phyloP scores from a whole-genome alignment of 768 basidiomycete genomes.

The Glaciozyma martinii region DNA sequence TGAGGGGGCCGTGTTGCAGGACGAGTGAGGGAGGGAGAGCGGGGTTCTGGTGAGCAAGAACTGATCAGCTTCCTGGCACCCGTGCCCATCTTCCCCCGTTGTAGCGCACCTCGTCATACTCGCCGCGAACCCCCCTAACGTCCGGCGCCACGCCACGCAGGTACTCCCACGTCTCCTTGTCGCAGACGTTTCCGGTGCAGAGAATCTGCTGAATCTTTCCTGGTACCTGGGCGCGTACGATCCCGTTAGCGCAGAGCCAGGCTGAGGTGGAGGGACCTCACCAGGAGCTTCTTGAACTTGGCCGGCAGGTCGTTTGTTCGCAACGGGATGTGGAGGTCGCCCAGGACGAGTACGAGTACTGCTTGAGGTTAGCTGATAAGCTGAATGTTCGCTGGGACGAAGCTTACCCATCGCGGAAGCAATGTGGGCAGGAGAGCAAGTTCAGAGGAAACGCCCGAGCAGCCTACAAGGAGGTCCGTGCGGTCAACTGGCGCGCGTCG shows the following conservation, averaged over 20 bases:
- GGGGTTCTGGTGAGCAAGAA: constrained; percentile 47
- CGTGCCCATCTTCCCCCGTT: not conserved
- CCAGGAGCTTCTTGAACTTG: constrained; percentile 93
- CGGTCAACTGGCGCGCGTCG: too few relatives aligned
- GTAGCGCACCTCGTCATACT: constrained; percentile 81
- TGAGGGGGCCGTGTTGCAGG: constrained; percentile 71
- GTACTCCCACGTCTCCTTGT: constrained; percentile 95
- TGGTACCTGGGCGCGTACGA: constrained; percentile 48
- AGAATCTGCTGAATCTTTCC: constrained; percentile 98
- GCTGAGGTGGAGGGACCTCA: constrained; percentile 34
- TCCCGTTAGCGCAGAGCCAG: not conserved
- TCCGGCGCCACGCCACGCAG: constrained; percentile 87
- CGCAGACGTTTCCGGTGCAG: constrained; percentile 94
- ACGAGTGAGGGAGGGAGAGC: constrained; percentile 71
- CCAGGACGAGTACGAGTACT: constrained; percentile 85
- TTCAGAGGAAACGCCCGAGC: too few relatives aligned
- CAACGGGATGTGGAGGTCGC: constrained; percentile 94
- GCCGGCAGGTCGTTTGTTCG: constrained; percentile 72
- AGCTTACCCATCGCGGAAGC: too few relatives aligned
- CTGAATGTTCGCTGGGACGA: too few relatives aligned
- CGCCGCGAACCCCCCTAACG: constrained; percentile 82
- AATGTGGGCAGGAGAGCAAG: too few relatives aligned
- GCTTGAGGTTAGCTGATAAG: not conserved
- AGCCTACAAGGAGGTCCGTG: too few relatives aligned
- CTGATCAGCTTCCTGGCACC: not conserved